Conservation (phyloP, 106 monocot species). For the Dendrobium officinale region DNA sequence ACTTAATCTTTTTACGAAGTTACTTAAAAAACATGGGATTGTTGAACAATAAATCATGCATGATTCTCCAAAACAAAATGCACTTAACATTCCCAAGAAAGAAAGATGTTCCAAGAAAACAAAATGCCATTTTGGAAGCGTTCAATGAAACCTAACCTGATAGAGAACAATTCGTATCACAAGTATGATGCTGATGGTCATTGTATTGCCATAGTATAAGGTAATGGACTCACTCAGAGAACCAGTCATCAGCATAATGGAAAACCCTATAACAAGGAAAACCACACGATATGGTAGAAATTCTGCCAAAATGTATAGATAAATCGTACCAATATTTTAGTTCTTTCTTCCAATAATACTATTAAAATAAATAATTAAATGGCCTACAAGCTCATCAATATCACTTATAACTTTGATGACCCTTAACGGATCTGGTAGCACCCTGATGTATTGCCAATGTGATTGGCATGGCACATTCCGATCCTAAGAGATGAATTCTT, state of each 20-base stretch:
- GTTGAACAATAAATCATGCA: no score
- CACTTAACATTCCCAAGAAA: no score
- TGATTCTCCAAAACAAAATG: no score
- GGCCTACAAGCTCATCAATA: no score
- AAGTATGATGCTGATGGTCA: slow-evolving; percentile 70
- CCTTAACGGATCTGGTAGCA: no score
- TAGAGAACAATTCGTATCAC: slow-evolving; percentile 75
- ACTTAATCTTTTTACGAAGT: no score
- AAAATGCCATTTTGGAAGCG: not conserved
- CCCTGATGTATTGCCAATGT: no score
- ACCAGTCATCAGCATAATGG: slow-evolving; percentile 57
- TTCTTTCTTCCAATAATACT: not conserved
- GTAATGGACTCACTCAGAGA: slow-evolving; percentile 64
- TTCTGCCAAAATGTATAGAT: slow-evolving; percentile 35
- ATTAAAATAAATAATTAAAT: not conserved
- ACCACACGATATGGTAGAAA: slow-evolving; percentile 51
- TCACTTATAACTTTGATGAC: no score
- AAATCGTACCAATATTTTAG: not conserved
- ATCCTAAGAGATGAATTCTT: no score
- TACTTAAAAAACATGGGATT: no score
- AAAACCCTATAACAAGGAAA: slow-evolving; percentile 57
- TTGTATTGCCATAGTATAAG: slow-evolving; percentile 85
- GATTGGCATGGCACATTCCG: no score
- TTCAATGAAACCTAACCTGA: slow-evolving; percentile 42
- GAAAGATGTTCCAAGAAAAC: not conserved